Evolutionary conservation across 2,329 filamentous ascomycete genomes (phyloP).

Genomic region (Calonectria pseudoreteaudii): DNA sequence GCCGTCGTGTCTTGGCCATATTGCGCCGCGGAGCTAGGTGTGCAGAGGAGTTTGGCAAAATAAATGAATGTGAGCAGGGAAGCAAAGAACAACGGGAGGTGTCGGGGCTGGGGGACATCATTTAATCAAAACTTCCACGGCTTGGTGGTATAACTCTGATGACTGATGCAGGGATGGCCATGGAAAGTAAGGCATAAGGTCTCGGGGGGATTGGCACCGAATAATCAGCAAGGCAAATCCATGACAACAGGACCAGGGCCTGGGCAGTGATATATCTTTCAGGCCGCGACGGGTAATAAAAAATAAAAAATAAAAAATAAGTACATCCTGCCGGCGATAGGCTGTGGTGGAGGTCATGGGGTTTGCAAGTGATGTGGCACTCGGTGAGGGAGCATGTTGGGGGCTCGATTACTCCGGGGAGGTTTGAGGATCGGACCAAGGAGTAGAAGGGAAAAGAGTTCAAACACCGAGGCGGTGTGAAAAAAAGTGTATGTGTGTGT

Average conservation of each 20-base stretch:
- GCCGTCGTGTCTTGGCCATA: slow-evolving; percentile 46
- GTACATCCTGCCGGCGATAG: slow-evolving; percentile 34
- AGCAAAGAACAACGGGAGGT: slow-evolving; percentile 30
- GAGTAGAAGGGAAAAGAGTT: background rate
- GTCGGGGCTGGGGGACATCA: slow-evolving; percentile 27
- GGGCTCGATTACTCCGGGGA: slow-evolving; percentile 34
- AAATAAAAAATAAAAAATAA: too few relatives aligned
- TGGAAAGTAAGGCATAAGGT: slow-evolving; percentile 28
- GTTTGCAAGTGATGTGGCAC: slow-evolving; percentile 44
- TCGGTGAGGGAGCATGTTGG: slow-evolving; percentile 39
- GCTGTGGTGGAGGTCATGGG: slow-evolving; percentile 40
- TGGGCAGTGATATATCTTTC: slow-evolving; percentile 35
- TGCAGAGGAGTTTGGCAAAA: slow-evolving; percentile 3
- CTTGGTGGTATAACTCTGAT: slow-evolving; percentile 32
- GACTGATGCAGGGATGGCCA: slow-evolving; percentile 31
- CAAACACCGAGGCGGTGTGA: slow-evolving; percentile 43
- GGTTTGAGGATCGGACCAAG: slow-evolving; percentile 30
- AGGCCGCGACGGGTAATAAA: slow-evolving; percentile 27
- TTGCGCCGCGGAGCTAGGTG: slow-evolving; percentile 24
- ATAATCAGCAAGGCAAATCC: slow-evolving; percentile 10
- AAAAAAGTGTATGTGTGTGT: slow-evolving; percentile 34
- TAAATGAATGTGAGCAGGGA: slow-evolving; percentile 15
- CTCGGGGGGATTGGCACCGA: slow-evolving; percentile 18
- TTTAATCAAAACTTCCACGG: slow-evolving; percentile 38
- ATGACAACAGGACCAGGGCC: slow-evolving; percentile 12